Evolutionary conservation across 306 rosid species (phyloP).

Genomic region (Hippophae gyantsensis): DNA sequence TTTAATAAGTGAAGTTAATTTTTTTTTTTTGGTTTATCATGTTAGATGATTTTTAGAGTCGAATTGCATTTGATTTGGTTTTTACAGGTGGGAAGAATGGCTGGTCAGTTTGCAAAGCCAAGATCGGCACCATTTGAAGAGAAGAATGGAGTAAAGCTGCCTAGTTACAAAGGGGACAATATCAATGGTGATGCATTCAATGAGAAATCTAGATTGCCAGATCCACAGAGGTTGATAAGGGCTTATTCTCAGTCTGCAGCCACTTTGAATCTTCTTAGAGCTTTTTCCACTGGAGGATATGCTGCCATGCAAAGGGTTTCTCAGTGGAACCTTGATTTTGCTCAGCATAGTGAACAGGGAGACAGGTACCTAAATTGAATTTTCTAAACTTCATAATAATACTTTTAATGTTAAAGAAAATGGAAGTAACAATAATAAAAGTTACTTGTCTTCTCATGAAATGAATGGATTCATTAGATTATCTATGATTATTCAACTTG

Average conservation of each 20-base stretch:
- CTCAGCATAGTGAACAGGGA: constrained; percentile 63
- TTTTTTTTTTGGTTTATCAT: too few relatives aligned
- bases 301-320: constrained; percentile 75
- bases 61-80: background rate
- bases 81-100: constrained; percentile 72
- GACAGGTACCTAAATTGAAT: constrained; percentile 37
- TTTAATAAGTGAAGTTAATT: too few relatives aligned
- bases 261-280: constrained; percentile 56
- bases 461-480: too few relatives aligned
- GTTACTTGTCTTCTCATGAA: too few relatives aligned
- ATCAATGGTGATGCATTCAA: constrained; percentile 53
- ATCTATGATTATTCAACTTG: too few relatives aligned
- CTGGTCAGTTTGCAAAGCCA: constrained; percentile 73
- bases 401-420: too few relatives aligned
- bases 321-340: constrained; percentile 72
- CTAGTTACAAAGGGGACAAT: constrained; percentile 58
- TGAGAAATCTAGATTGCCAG: constrained; percentile 57
- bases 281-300: constrained; percentile 76
- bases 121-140: constrained; percentile 43
- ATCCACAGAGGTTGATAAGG: constrained; percentile 63
- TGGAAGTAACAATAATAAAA: too few relatives aligned
- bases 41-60: background rate
- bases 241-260: constrained; percentile 71
- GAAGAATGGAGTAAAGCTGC: constrained; percentile 52
- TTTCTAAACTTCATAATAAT: background rate